A percentile compares a stretch with the other conserved stretches of the same genome.
These are phyloP conservation scores for Microsporum canis DNA, from an alignment of 2,329 filamentous ascomycete genomes.

Conservation along the genomic window DNA sequence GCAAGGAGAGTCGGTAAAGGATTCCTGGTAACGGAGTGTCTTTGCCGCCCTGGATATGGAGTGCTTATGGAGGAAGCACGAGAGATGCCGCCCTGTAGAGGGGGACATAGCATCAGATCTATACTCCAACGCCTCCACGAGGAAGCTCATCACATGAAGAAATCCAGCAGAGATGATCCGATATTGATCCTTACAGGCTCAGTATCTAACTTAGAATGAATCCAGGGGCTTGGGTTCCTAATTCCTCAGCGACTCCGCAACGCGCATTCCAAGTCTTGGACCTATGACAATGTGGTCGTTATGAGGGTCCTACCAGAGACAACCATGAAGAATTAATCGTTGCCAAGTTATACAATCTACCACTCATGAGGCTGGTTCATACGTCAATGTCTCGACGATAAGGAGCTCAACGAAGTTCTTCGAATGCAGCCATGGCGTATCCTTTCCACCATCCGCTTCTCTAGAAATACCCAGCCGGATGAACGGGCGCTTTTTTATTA, in stretches of 20 bases:
- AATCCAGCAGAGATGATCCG: neutral
- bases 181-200: neutral
- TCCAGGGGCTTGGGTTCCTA: too few relatives aligned
- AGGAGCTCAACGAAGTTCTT: neutral
- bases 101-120: neutral
- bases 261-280: too few relatives aligned
- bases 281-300: too few relatives aligned
- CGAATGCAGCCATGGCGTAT: neutral
- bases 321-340: too few relatives aligned
- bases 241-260: too few relatives aligned
- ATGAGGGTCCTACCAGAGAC: too few relatives aligned
- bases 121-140: neutral
- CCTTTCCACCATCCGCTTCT: neutral
- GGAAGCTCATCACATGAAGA: neutral
- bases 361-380: too few relatives aligned
- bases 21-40: neutral
- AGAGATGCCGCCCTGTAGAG: neutral
- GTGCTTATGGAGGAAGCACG: neutral
- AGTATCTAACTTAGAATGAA: too few relatives aligned
- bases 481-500: neutral
- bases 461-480: neutral
- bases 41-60: neutral
- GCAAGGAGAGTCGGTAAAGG: neutral
- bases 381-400: too few relatives aligned
- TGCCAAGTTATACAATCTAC: too few relatives aligned